A percentile compares a stretch with the other conserved stretches of the same genome.
These are phyloP conservation scores for Eucalyptus microcorys DNA, from an alignment of 345 rosid genomes.

Conservation along the genomic window DNA sequence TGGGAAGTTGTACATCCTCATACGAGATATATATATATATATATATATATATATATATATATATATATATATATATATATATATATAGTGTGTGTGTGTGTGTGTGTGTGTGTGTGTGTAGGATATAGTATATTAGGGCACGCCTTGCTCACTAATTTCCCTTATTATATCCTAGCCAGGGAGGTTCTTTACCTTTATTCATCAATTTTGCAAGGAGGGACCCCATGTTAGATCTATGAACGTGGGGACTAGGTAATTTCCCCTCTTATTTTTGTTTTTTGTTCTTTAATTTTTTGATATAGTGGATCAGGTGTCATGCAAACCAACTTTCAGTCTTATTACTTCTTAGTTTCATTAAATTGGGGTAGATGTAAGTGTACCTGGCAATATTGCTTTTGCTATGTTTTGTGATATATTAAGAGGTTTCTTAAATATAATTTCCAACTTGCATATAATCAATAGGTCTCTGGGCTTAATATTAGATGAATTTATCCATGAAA, in stretches of 20 bases:
- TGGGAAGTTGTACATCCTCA: conserved; percentile 7
- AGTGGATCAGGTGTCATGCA: background rate
- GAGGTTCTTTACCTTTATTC: background rate
- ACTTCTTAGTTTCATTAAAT: background rate
- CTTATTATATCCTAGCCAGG: conserved; percentile 4
- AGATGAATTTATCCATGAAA: background rate
- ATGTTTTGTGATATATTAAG: background rate
- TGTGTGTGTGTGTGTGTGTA: conserved; percentile 8
- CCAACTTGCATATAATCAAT: background rate
- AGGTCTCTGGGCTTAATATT: background rate
- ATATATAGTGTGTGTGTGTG: background rate
- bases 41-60: background rate
- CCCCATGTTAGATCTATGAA: background rate
- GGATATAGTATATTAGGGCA: conserved; percentile 6
- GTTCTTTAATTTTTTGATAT: background rate
- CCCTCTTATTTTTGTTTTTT: background rate
- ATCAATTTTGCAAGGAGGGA: background rate
- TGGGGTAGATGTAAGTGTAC: background rate
- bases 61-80: background rate
- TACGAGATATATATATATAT: background rate
- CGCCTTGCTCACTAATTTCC: conserved; percentile 27
- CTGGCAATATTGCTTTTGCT: background rate
- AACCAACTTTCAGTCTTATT: background rate
- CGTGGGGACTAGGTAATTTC: background rate
- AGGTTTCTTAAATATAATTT: background rate